Conservation (phyloP, 148 eudicot species). For the Dysphania ambrosioides region DNA sequence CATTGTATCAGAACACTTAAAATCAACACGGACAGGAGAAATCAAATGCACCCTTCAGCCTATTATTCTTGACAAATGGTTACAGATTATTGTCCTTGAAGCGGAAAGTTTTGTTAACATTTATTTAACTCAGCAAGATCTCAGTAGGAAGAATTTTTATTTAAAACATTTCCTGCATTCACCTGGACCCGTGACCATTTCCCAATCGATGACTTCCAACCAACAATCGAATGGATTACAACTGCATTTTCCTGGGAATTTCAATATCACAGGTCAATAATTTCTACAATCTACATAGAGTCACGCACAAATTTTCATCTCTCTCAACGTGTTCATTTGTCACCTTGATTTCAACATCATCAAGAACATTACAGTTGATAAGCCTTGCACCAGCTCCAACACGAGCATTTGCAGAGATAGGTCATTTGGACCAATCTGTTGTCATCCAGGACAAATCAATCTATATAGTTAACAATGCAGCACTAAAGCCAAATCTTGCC, state of each 20-base stretch:
- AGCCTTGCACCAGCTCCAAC: conserved; percentile 70
- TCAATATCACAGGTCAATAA: conserved; percentile 8
- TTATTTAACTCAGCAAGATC: neutral
- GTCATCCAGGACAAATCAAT: conserved; percentile 16
- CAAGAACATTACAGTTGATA: conserved; percentile 55
- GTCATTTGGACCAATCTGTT: conserved; percentile 75
- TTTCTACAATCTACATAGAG: neutral
- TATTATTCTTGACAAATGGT: too few relatives aligned
- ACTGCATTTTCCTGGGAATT: conserved; percentile 63
- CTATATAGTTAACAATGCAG: conserved; percentile 4
- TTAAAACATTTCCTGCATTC: conserved; percentile 12
- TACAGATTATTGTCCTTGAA: too few relatives aligned
- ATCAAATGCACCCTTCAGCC: too few relatives aligned
- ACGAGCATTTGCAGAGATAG: conserved; percentile 69
- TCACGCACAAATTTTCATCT: conserved; percentile 2
- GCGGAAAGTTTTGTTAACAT: neutral
- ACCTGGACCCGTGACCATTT: conserved; percentile 78
- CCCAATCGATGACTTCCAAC: conserved; percentile 67
- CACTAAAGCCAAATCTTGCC: neutral
- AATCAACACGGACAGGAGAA: neutral
- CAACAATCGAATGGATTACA: conserved; percentile 56
- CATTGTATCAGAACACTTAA: conserved; percentile 34
- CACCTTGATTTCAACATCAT: conserved; percentile 72
- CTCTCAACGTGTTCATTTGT: conserved; percentile 9
- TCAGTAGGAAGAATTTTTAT: neutral